A percentile compares a stretch with the other conserved stretches of the same genome.
These are phyloP conservation scores for Pyrenophora tritici-repentis DNA, from an alignment of 2,329 filamentous ascomycete genomes.

Conservation along the genomic window DNA sequence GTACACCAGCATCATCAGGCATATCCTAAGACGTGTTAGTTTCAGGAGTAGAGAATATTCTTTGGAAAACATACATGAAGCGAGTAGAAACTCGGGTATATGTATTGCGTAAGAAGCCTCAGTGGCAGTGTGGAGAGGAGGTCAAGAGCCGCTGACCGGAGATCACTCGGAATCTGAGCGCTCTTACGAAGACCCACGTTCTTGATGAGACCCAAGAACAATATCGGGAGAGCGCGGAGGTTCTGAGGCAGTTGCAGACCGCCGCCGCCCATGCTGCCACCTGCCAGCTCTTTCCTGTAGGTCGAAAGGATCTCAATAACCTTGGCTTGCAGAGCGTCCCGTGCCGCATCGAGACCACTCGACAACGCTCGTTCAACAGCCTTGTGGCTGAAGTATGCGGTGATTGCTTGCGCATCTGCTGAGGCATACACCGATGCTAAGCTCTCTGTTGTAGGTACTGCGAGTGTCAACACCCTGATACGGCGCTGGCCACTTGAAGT, in stretches of 20 bases:
- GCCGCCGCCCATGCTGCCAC: conserved; percentile 90
- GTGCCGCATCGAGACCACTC: conserved; percentile 84
- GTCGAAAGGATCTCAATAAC: conserved; percentile 90
- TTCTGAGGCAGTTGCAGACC: conserved; percentile 95
- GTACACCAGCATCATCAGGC: conserved; percentile 88
- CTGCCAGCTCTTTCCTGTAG: conserved; percentile 94
- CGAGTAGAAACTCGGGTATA: conserved; percentile 57
- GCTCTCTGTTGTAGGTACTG: conserved; percentile 88
- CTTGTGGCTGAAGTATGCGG: conserved; percentile 95
- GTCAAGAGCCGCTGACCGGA: conserved; percentile 89
- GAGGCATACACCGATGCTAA: conserved; percentile 92
- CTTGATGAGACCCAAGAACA: conserved; percentile 95
- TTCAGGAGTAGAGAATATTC: neutral
- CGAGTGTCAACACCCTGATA: conserved; percentile 91
- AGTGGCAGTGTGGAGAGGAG: conserved; percentile 91
- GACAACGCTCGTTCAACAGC: conserved; percentile 88
- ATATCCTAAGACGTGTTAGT: conserved; percentile 84
- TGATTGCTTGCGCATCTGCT: conserved; percentile 90
- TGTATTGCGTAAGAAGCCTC: conserved; percentile 89
- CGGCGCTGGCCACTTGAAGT: conserved; percentile 96
- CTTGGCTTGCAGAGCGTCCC: conserved; percentile 90
- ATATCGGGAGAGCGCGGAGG: conserved; percentile 80
- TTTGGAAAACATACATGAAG: conserved; percentile 30
- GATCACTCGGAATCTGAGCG: conserved; percentile 59
- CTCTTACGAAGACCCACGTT: conserved; percentile 66